Conservation (phyloP, 176 grass and related monocot genomes). For the Calamus simplicifolius region DNA sequence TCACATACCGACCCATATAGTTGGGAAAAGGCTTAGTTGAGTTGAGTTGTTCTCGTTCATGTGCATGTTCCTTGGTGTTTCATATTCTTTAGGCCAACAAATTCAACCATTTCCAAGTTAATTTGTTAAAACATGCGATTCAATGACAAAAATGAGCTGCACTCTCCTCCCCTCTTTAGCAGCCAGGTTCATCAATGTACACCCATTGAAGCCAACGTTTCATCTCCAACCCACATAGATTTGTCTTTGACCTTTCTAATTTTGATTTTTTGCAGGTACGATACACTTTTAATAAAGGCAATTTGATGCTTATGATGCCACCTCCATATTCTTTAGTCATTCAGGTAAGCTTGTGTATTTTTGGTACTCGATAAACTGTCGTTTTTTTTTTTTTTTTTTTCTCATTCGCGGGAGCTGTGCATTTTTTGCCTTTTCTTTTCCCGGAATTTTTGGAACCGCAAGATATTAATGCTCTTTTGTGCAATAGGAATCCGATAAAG, state of each 20-base stretch:
- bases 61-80: too few species aligned
- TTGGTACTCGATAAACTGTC: background rate
- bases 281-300: constrained; percentile 82
- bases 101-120: too few species aligned
- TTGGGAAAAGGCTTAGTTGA: too few species aligned
- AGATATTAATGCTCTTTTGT: constrained; percentile 6
- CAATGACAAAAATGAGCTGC: too few species aligned
- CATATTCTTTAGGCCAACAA: too few species aligned
- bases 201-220: background rate
- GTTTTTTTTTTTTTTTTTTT: too few species aligned
- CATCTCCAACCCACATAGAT: background rate
- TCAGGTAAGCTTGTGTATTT: constrained; percentile 37
- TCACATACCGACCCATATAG: too few species aligned
- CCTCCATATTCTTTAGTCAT: constrained; percentile 72
- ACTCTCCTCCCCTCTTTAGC: too few species aligned
- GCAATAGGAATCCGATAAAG: constrained; percentile 52
- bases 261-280: constrained; percentile 36
- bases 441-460: constrained; percentile 4
- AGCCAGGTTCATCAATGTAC: too few species aligned
- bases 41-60: too few species aligned
- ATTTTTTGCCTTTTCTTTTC: constrained; percentile 4
- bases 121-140: too few species aligned
- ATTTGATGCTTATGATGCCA: constrained; percentile 54
- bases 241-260: background rate
- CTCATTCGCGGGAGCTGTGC: too few species aligned